phyloP scores from a whole-genome alignment of 2,329 filamentous ascomycete genomes.

The Phyllosticta ampelicida region DNA sequence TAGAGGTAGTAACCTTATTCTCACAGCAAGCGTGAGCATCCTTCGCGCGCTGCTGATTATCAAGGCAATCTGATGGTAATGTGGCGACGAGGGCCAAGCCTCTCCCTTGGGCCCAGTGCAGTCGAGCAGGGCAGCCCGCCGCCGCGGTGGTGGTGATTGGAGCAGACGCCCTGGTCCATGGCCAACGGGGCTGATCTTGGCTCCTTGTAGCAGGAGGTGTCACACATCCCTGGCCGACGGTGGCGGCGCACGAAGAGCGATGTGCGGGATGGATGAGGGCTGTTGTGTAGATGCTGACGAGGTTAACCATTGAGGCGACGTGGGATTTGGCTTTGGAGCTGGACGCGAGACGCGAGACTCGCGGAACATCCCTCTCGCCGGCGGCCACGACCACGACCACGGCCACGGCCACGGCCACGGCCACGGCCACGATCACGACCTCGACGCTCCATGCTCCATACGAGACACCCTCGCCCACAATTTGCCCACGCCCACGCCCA shows the following conservation, averaged over 20 bases:
- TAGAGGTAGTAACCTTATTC: conserved; percentile 5
- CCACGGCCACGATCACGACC: background rate
- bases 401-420: background rate
- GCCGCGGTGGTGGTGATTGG: conserved; percentile 8
- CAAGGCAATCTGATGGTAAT: background rate
- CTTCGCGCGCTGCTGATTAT: conserved; percentile 1
- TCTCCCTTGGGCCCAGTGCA: background rate
- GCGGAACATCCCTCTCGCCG: conserved; percentile 8
- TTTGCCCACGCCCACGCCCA: background rate
- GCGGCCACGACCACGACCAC: background rate
- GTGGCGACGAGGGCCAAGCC: conserved; percentile 2
- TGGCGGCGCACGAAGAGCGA: conserved; percentile 8
- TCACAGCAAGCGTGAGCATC: conserved; percentile 4
- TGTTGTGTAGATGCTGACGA: background rate
- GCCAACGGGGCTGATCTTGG: conserved; percentile 6
- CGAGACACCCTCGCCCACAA: background rate
- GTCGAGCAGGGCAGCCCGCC: conserved; percentile 8
- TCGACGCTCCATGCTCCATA: background rate
- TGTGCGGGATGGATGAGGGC: conserved; percentile 8
- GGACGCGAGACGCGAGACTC: background rate
- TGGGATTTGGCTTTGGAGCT: background rate
- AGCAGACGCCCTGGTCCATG: background rate
- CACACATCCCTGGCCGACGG: conserved; percentile 6
- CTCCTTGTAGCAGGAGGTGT: conserved; percentile 3
- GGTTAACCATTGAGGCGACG: background rate